Conservation (phyloP, 23 red algal species). For the Gracilaria domingensis region DNA sequence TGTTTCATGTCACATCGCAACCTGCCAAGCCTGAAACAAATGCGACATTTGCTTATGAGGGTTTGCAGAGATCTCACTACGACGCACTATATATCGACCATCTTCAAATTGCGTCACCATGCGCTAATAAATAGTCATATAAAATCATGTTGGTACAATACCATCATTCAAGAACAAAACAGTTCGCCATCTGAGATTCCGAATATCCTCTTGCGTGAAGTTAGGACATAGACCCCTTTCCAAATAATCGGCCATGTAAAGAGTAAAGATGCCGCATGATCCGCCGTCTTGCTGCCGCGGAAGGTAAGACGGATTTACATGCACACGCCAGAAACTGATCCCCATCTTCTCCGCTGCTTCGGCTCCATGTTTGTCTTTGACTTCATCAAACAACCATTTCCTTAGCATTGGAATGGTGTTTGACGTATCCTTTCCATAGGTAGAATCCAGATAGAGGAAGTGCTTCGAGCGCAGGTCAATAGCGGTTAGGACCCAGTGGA, state of each 20-base stretch:
- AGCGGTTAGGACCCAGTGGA: constrained; percentile 83
- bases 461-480: constrained; percentile 57
- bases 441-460: constrained; percentile 76
- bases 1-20: no score
- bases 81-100: not conserved
- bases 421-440: constrained; percentile 38
- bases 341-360: constrained; percentile 36
- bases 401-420: constrained; percentile 46
- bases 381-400: constrained; percentile 80
- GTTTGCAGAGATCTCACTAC: not conserved
- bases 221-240: constrained; percentile 42
- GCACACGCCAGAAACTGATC: constrained; percentile 47
- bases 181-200: constrained; percentile 47
- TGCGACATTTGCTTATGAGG: not conserved
- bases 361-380: constrained; percentile 54
- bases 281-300: constrained; percentile 77
- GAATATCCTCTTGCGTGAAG: constrained; percentile 62
- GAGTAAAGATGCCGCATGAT: constrained; percentile 84
- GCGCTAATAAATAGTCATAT: no score
- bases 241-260: constrained; percentile 68
- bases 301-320: constrained; percentile 48
- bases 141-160: not conserved
- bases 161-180: constrained; percentile 58
- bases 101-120: no score
- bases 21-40: no score